Percentiles rank a stretch among this genome's conserved stretches.
Conservation (phyloP, 2,329 filamentous ascomycete genomes). For the Trichoderma harzianum region DNA sequence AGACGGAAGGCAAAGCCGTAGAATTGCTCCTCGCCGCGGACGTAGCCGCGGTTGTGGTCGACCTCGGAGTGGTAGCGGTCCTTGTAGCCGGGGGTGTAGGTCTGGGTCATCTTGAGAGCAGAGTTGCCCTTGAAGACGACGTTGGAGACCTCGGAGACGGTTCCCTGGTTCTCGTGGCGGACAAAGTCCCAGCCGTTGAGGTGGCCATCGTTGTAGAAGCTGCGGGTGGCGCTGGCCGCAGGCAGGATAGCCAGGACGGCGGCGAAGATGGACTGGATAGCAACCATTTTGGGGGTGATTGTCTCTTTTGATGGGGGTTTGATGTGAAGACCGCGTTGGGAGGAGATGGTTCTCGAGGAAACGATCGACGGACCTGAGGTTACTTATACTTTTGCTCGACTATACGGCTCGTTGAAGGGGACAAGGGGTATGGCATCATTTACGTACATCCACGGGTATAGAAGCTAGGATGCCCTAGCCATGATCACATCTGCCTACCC, state of each 20-base stretch:
- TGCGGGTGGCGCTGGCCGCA: conserved; percentile 31
- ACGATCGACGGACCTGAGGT: neutral
- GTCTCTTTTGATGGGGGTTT: neutral
- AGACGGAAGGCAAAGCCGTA: conserved; percentile 53
- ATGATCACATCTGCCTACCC: neutral
- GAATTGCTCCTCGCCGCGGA: conserved; percentile 42
- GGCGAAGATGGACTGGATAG: conserved; percentile 17
- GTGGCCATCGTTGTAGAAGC: conserved; percentile 42
- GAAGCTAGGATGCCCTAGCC: neutral
- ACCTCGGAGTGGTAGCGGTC: conserved; percentile 51
- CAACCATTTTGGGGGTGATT: conserved; percentile 14
- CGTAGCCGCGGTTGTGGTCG: conserved; percentile 42
- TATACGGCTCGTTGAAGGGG: no score
- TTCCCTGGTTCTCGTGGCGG: conserved; percentile 41
- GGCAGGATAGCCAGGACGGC: conserved; percentile 25
- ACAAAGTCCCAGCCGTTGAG: conserved; percentile 39
- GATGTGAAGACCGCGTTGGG: neutral
- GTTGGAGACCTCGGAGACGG: conserved; percentile 41
- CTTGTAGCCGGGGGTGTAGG: conserved; percentile 38
- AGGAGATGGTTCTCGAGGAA: neutral
- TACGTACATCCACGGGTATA: neutral
- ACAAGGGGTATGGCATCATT: neutral
- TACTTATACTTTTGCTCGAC: conserved; percentile 5
- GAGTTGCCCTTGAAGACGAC: conserved; percentile 37
- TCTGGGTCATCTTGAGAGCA: conserved; percentile 45